Conservation (phyloP, 2,329 filamentous ascomycete genomes). For the Zasmidium citrigriseum region DNA sequence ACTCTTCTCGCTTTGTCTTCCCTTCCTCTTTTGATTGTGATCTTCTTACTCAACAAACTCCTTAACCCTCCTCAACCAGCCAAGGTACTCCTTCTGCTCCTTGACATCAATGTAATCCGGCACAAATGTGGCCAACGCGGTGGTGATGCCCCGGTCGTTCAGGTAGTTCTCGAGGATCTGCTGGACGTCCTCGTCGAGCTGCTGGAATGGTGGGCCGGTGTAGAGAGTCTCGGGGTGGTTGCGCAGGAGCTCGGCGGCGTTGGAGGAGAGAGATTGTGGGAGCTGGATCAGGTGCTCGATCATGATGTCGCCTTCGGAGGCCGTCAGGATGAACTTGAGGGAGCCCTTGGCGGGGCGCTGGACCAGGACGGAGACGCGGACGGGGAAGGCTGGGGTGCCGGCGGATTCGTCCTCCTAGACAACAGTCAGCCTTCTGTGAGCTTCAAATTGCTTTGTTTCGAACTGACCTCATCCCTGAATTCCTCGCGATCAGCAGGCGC, state of each 20-base stretch:
- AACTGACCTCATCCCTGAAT: slow-evolving; percentile 53
- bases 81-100: slow-evolving; percentile 95
- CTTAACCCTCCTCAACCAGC: slow-evolving; percentile 85
- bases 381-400: slow-evolving; percentile 64
- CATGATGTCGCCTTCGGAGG: slow-evolving; percentile 81
- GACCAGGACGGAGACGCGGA: slow-evolving; percentile 80
- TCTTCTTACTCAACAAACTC: slow-evolving; percentile 68
- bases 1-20: background rate
- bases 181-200: slow-evolving; percentile 94
- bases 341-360: slow-evolving; percentile 86
- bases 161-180: slow-evolving; percentile 89
- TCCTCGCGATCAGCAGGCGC: slow-evolving; percentile 61
- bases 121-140: slow-evolving; percentile 82
- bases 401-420: slow-evolving; percentile 48
- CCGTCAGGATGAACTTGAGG: slow-evolving; percentile 81
- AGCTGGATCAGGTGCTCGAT: slow-evolving; percentile 93
- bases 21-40: background rate
- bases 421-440: slow-evolving; percentile 41
- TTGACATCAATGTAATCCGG: slow-evolving; percentile 97
- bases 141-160: slow-evolving; percentile 89
- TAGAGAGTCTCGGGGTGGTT: slow-evolving; percentile 68
- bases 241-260: slow-evolving; percentile 72
- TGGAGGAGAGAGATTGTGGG: slow-evolving; percentile 62
- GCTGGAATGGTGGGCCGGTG: slow-evolving; percentile 87
- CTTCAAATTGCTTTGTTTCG: background rate